These are phyloP conservation scores for Phaeosphaeria sp. DNA, from an alignment of 2,329 filamentous ascomycete genomes.

Conservation along the genomic window DNA sequence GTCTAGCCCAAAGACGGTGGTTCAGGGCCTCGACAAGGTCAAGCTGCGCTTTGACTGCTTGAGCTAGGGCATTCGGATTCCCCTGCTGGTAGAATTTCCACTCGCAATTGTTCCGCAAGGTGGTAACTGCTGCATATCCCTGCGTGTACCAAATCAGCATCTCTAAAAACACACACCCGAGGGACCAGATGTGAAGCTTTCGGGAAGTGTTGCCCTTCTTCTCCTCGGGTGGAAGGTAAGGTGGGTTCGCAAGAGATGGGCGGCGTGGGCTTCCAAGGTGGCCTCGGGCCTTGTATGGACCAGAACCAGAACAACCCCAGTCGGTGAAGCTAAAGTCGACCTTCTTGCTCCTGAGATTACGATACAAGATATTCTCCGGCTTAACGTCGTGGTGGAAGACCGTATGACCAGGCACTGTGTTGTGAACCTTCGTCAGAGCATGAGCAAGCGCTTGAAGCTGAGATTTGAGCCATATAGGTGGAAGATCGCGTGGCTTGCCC, in stretches of 20 bases:
- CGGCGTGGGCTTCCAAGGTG: not conserved
- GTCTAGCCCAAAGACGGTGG: not conserved
- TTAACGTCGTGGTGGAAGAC: slow-evolving; percentile 1
- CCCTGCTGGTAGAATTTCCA: not conserved
- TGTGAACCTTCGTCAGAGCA: not conserved
- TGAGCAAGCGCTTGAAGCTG: not conserved
- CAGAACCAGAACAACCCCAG: not conserved
- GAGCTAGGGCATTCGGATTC: not conserved
- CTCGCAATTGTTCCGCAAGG: not conserved
- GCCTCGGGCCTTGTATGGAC: not conserved
- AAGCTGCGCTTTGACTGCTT: not conserved
- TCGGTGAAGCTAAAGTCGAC: not conserved
- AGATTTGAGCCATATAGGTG: not conserved
- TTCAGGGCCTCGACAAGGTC: not conserved
- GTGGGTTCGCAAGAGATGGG: not conserved
- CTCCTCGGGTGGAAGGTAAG: not conserved
- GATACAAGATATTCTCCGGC: not conserved
- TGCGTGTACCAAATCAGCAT: not conserved
- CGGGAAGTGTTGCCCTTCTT: not conserved
- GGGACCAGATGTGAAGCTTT: not conserved
- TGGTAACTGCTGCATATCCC: not conserved
- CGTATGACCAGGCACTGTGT: not conserved
- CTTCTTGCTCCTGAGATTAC: not conserved
- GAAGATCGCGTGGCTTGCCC: no score
- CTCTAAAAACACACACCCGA: not conserved